Conservation (phyloP, 306 rosid species). For the Calophaca sinica region DNA sequence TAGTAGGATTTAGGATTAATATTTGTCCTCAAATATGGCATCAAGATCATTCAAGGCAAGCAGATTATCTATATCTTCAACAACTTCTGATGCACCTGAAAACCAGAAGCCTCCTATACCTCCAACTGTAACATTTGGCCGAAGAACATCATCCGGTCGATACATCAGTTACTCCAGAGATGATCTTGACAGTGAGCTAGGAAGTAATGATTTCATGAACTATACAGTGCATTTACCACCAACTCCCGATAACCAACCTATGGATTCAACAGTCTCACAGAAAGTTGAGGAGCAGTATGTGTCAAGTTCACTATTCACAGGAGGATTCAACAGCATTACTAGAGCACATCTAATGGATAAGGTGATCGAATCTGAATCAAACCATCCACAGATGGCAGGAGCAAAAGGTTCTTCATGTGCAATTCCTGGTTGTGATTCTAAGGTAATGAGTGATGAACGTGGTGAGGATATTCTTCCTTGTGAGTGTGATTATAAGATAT, state of each 20-base stretch:
- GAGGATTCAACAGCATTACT: slow-evolving; percentile 89
- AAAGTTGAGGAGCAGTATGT: slow-evolving; percentile 96
- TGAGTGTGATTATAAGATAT: slow-evolving; percentile 95
- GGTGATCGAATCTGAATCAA: slow-evolving; percentile 86
- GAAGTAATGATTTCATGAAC: slow-evolving; percentile 75
- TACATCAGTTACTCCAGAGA: slow-evolving; percentile 88
- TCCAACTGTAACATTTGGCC: slow-evolving; percentile 76
- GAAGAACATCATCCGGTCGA: slow-evolving; percentile 92
- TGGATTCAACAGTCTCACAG: slow-evolving; percentile 86
- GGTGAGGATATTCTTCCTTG: slow-evolving; percentile 95
- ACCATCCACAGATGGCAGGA: slow-evolving; percentile 98
- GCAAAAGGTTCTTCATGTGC: slow-evolving; percentile 89
- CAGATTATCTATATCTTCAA: slow-evolving; percentile 70
- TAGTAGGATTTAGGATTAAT: slow-evolving; percentile 13
- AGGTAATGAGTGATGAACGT: slow-evolving; percentile 89
- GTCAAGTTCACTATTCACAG: slow-evolving; percentile 86
- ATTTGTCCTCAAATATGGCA: slow-evolving; percentile 58
- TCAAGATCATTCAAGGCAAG: slow-evolving; percentile 68
- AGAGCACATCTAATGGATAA: slow-evolving; percentile 96
- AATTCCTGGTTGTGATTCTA: slow-evolving; percentile 91
- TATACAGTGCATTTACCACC: slow-evolving; percentile 91
- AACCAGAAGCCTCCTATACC: slow-evolving; percentile 76
- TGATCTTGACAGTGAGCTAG: slow-evolving; percentile 93
- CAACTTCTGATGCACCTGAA: slow-evolving; percentile 67
- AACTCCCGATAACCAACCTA: slow-evolving; percentile 96